phyloP scores from a whole-genome alignment of 2,329 filamentous ascomycete species.

The Sphaerostilbella broomeana region DNA sequence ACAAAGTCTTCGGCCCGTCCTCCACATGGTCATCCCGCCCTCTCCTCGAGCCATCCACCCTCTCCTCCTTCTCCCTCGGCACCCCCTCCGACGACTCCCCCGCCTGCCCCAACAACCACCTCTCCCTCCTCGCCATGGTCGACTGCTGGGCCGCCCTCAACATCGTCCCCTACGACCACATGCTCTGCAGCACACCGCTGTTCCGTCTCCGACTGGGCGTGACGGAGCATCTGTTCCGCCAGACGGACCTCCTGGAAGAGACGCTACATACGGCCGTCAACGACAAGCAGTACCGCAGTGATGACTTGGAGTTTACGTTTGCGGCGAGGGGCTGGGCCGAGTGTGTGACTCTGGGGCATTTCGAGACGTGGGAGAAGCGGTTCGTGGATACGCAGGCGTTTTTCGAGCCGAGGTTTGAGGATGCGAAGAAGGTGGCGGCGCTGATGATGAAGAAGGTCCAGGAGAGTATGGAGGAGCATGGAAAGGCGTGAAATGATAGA shows the following conservation, averaged over 20 bases:
- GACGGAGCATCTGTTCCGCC: conserved; percentile 92
- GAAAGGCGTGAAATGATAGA: neutral
- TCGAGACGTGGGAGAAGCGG: conserved; percentile 84
- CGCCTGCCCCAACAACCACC: conserved; percentile 78
- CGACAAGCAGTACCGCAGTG: conserved; percentile 86
- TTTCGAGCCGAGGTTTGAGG: conserved; percentile 83
- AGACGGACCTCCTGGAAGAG: conserved; percentile 71
- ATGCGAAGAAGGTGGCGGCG: conserved; percentile 82
- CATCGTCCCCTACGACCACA: conserved; percentile 97
- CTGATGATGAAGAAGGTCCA: conserved; percentile 96
- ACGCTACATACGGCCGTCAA: conserved; percentile 79
- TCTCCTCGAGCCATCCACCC: conserved; percentile 72
- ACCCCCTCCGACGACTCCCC: conserved; percentile 49
- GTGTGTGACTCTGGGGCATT: conserved; percentile 83
- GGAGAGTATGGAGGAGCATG: conserved; percentile 57
- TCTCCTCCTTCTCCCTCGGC: conserved; percentile 84
- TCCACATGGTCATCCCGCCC: conserved; percentile 55
- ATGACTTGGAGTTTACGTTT: conserved; percentile 97
- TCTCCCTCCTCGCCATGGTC: conserved; percentile 90
- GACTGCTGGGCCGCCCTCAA: conserved; percentile 94
- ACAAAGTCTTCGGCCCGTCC: conserved; percentile 71
- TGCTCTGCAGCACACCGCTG: conserved; percentile 97
- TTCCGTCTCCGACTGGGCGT: conserved; percentile 96
- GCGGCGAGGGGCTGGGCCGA: conserved; percentile 94
- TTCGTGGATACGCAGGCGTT: conserved; percentile 87